Percentiles rank a stretch among this genome's conserved stretches.
These are phyloP conservation scores for Pseudopyricularia javanii DNA, from an alignment of 2,329 filamentous ascomycete species.

Conservation along the genomic window DNA sequence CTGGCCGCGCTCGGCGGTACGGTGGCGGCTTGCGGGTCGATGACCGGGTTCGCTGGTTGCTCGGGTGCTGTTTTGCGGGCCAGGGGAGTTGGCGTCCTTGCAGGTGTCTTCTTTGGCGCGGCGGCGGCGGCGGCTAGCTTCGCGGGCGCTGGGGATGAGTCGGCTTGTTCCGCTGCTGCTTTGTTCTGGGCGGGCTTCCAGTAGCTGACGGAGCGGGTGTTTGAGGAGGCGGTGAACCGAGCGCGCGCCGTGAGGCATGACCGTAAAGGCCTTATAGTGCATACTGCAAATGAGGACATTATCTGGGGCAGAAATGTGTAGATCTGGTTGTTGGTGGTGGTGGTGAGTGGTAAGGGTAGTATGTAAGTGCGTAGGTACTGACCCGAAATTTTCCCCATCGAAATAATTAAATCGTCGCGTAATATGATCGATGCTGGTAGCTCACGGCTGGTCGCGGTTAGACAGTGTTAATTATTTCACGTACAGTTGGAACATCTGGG, in stretches of 20 bases:
- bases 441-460: too few relatives aligned
- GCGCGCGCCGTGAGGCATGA: not conserved
- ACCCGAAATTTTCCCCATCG: not conserved
- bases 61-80: not conserved
- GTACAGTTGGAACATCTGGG: too few relatives aligned
- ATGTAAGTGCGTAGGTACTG: not conserved
- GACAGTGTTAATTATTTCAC: too few relatives aligned
- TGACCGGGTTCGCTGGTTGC: slow-evolving; percentile 8
- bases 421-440: too few relatives aligned
- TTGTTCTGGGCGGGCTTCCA: not conserved
- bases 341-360: not conserved
- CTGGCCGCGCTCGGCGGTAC: slow-evolving; percentile 16
- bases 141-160: not conserved
- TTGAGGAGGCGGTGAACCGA: not conserved
- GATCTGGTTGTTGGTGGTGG: not conserved
- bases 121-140: not conserved
- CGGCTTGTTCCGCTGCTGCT: not conserved
- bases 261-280: not conserved
- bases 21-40: slow-evolving; percentile 15
- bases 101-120: not conserved
- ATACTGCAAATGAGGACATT: not conserved
- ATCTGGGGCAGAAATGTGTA: not conserved
- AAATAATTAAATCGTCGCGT: too few relatives aligned
- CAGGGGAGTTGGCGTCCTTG: not conserved
- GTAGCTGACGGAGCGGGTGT: not conserved